Evolutionary conservation across 306 rosid genomes (phyloP), one percentile per base, ranked within the genome.

Genomic region (Dryas octopetala): DNA sequence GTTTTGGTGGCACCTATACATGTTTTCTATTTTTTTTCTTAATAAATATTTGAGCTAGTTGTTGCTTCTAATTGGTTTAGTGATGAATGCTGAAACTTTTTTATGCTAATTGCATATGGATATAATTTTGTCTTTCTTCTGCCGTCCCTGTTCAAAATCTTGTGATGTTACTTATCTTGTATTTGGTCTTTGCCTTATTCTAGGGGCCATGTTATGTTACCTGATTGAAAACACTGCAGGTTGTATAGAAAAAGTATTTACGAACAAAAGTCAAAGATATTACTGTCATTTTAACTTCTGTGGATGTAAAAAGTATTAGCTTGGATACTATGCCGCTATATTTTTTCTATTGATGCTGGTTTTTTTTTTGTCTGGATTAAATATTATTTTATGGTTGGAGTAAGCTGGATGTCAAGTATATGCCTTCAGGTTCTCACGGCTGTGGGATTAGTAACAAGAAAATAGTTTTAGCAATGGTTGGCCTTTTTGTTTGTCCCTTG

Each of bases 31-130:
- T 23, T 46, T 32, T 6, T 15, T 10, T 1, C 40, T 4, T 40
- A 53, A 73, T 59, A 73, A 59, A 59, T 16, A 6, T 59, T 73
- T 73, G 26, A 9, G 57, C 51, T 73, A 59, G 76, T 15, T 59
- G 58, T 71, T 44, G 75, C 9, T 44, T 43, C 44, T 8, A 17
- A 17, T 66, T 41, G 70, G 13, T 5, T 66, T 73, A 46, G 60
- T 8, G 74, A 12, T 70, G 49, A 41, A 46, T 43, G 65, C 9
- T 3, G 9, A 44, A 23, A 9, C 38, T 1, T 32, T 32, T 32
- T 32, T 32, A 32, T 32, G 38, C 38, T 32, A 32, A 32, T 32
- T 52, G 17, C 57, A 52, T 52, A 52, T 52, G 57, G 7, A 16
- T 52, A 52, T 52, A 14, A 52, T 14, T 14, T 52, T 46, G 6